Conservation (phyloP, 176 grass and related monocot genomes). For the Oryza glaberrima region DNA sequence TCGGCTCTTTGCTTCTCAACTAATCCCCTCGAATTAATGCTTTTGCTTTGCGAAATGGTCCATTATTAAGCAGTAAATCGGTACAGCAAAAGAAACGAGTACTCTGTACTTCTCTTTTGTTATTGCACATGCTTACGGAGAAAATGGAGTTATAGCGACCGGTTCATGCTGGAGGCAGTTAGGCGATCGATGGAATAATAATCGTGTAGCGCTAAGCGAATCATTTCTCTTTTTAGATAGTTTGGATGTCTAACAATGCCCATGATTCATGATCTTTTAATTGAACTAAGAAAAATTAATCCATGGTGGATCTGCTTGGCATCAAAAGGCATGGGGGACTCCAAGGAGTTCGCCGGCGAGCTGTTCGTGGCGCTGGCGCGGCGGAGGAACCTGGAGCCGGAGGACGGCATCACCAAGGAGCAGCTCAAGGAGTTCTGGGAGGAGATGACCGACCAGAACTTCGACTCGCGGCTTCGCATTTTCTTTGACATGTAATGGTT, state of each 20-base stretch:
- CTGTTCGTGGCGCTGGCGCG: constrained; percentile 78
- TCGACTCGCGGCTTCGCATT: constrained; percentile 85
- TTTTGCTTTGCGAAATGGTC: constrained; percentile 3
- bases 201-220: no score
- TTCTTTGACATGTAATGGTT: constrained; percentile 97
- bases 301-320: background rate
- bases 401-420: constrained; percentile 70
- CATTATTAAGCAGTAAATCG: background rate
- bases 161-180: background rate
- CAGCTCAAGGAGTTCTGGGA: constrained; percentile 95
- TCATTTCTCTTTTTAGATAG: background rate
- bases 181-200: background rate
- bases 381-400: constrained; percentile 60
- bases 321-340: constrained; percentile 88
- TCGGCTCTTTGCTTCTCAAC: constrained; percentile 21
- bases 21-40: background rate
- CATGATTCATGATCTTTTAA: background rate
- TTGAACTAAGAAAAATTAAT: background rate
- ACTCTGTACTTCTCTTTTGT: background rate
- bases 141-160: background rate
- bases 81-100: constrained; percentile 3
- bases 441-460: constrained; percentile 98
- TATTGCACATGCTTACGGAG: background rate
- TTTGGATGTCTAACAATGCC: background rate
- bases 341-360: constrained; percentile 94